A percentile compares a stretch with the other conserved stretches of the same genome.
Evolutionary conservation across 805 yeast species (phyloP).

Genomic region (Huiozyma naganishii): DNA sequence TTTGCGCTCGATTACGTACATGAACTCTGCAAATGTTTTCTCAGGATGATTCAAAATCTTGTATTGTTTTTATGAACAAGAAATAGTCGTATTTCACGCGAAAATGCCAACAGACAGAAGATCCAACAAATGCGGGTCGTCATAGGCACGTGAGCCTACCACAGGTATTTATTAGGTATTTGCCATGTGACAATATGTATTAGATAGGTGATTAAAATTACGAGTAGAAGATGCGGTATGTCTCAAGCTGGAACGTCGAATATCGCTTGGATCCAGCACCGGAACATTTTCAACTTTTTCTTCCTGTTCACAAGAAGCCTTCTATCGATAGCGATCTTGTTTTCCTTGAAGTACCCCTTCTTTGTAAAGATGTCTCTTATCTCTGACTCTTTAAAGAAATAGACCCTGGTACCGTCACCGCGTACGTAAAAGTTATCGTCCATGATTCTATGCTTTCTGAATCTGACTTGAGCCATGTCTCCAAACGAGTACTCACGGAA

Average conservation of each 20-base stretch:
- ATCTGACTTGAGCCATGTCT: slow-evolving; percentile 89
- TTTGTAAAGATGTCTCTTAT: slow-evolving; percentile 58
- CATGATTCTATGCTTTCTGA: slow-evolving; percentile 74
- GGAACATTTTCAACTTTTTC: slow-evolving; percentile 86
- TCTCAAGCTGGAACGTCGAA: slow-evolving; percentile 37
- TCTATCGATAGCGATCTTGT: slow-evolving; percentile 79
- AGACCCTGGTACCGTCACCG: slow-evolving; percentile 97
- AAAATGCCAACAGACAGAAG: too few relatives aligned
- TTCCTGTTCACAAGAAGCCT: slow-evolving; percentile 85
- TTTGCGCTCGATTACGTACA: background rate
- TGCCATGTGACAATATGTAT: too few relatives aligned
- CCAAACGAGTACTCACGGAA: slow-evolving; percentile 94
- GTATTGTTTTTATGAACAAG: background rate
- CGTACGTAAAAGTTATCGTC: slow-evolving; percentile 93
- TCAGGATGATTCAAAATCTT: background rate
- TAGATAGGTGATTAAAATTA: too few relatives aligned
- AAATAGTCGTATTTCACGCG: too few relatives aligned
- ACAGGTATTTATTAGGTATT: too few relatives aligned
- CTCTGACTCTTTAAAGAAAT: slow-evolving; percentile 93
- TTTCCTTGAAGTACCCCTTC: slow-evolving; percentile 46
- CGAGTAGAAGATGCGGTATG: background rate
- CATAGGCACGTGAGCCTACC: too few relatives aligned
- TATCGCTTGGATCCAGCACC: slow-evolving; percentile 94
- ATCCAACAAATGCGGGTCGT: too few relatives aligned
- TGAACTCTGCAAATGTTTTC: background rate